Evolutionary conservation across 2,329 filamentous ascomycete species (phyloP).

Genomic region (Sclerotinia nivalis): DNA sequence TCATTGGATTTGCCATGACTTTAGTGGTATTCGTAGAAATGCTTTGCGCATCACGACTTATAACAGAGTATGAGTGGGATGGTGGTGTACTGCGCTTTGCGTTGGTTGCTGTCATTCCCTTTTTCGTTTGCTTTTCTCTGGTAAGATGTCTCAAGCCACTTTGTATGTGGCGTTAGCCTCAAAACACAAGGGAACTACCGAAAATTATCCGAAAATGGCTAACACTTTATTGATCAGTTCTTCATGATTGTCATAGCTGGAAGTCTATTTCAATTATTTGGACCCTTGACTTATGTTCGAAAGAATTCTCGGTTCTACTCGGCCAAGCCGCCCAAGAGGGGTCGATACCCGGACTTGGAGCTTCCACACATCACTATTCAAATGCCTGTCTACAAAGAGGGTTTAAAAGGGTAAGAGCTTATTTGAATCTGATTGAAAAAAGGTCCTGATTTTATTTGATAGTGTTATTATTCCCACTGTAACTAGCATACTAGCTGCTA

Average conservation of each 20-base stretch:
- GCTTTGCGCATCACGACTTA: constrained; percentile 29
- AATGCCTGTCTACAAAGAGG: constrained; percentile 53
- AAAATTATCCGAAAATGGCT: constrained; percentile 24
- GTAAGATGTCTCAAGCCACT: constrained; percentile 23
- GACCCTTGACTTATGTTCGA: constrained; percentile 29
- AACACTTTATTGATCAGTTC: constrained; percentile 36
- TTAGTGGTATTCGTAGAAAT: constrained; percentile 32
- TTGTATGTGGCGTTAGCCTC: constrained; percentile 1
- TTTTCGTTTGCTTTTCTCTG: constrained; percentile 40
- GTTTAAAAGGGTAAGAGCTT: constrained; percentile 37
- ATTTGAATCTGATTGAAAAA: not conserved
- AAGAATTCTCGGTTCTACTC: constrained; percentile 30
- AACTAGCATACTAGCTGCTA: constrained; percentile 57
- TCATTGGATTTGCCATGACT: constrained; percentile 29
- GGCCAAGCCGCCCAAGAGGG: constrained; percentile 44
- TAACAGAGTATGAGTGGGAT: constrained; percentile 32
- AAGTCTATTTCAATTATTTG: constrained; percentile 31
- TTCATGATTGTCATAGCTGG: constrained; percentile 29
- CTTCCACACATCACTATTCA: constrained; percentile 49
- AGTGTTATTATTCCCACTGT: constrained; percentile 57
- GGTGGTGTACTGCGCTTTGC: constrained; percentile 29
- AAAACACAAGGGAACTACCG: not conserved
- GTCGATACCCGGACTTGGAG: constrained; percentile 27
- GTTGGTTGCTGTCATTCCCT: constrained; percentile 27
- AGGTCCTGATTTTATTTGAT: not conserved